Evolutionary conservation across 306 rosid genomes (phyloP), one percentile per base, ranked within the genome.

Genomic region (Cucurbita argyrosperma): DNA sequence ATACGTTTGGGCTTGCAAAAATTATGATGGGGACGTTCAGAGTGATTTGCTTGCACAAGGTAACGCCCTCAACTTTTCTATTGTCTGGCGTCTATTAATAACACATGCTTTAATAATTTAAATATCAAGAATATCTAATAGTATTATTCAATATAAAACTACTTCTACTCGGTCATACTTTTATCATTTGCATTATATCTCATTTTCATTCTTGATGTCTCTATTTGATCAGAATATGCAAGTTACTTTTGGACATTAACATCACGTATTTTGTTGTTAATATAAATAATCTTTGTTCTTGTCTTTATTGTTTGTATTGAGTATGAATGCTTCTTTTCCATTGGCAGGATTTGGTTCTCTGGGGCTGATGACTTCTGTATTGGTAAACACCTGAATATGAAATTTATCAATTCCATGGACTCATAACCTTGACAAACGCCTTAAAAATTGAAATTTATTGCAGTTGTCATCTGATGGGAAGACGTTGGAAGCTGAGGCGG

Each of bases 21-120:
- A 94, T 85, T 94, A 94, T 76, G 99, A 94, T 76, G 99, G 99
- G 59, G 99, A 94, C 66, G 97, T 94, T 66, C 96, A 82, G 81
- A 94, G 99, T 82, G 99, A 94, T 88, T 84, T 94, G 80, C 99
- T 94, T 68, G 99, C 97, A 65, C 99, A 94, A 87, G 98, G 98
- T 94, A 79, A 76, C 45, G 64, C 79, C 46, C 40, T 50, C 6
- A 12, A 14, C 38, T 69, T 26, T 47, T 72, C 72, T 72, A 16
- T 26, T 38, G n/a, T 40, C 45, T 7, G 54, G 65, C 3, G 45
- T 60, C 45, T 37, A 6, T 35, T 16, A 13, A 61, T 62, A 62
- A 16, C n/a, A 38, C 69, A 8, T 62, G 69, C 46, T 15, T 40
- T 62, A 15, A 16, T 39, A 16, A 39, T 8, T 39, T 38, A 38